Percentiles rank a stretch among this genome's conserved stretches.
Conservation (phyloP, 208 protist species). For the Leishmania mexicana region DNA sequence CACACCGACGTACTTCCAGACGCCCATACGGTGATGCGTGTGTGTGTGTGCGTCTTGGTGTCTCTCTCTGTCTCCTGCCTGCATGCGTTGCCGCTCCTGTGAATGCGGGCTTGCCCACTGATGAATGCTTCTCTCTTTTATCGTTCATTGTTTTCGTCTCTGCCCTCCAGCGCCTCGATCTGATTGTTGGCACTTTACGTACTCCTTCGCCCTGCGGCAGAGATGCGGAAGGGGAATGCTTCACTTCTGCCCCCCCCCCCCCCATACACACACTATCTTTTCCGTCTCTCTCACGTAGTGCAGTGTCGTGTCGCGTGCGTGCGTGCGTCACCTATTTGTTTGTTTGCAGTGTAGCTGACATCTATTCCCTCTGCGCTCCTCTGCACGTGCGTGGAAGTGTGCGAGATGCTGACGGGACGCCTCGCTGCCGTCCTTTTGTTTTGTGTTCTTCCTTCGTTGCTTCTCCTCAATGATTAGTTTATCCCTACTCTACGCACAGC, state of each 20-base stretch:
- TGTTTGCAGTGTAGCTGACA: not conserved
- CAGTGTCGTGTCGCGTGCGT: not conserved
- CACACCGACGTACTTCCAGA: too few species aligned
- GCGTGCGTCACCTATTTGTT: not conserved
- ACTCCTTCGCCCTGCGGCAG: not conserved
- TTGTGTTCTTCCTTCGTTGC: not conserved
- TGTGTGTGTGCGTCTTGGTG: not conserved
- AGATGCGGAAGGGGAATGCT: not conserved
- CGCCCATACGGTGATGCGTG: not conserved
- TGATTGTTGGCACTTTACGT: too few species aligned
- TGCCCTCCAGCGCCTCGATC: not conserved
- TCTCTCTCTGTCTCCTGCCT: not conserved
- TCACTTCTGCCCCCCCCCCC: not conserved
- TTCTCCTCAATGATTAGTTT: too few species aligned
- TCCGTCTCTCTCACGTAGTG: not conserved
- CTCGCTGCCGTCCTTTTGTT: not conserved
- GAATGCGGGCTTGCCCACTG: too few species aligned
- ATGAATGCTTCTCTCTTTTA: not conserved
- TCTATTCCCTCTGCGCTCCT: not conserved
- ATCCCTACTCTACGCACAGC: not conserved
- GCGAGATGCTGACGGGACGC: not conserved
- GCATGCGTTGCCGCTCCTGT: too few species aligned
- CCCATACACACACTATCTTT: not conserved
- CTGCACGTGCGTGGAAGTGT: not conserved
- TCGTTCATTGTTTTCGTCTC: not conserved